phyloP scores from a whole-genome alignment of 2,329 filamentous ascomycete species.

The Biscogniauxia mediterranea region DNA sequence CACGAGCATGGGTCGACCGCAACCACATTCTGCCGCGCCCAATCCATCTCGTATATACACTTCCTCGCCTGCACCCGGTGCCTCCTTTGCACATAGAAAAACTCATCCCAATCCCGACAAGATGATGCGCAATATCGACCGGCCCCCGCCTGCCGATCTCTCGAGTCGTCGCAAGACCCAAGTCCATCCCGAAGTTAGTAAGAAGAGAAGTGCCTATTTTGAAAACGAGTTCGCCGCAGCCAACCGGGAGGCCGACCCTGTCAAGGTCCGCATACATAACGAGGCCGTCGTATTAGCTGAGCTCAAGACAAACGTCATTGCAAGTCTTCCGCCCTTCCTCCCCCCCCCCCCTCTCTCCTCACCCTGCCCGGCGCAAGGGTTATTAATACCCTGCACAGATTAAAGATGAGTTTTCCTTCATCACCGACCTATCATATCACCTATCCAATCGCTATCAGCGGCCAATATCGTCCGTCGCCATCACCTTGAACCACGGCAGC shows the following conservation, averaged over 20 bases:
- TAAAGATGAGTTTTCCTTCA: conserved; percentile 71
- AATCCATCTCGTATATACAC: conserved; percentile 6
- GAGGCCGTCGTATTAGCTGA: conserved; percentile 63
- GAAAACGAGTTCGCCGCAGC: conserved; percentile 43
- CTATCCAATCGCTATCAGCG: conserved; percentile 75
- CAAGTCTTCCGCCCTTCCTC: conserved; percentile 36
- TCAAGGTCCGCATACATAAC: conserved; percentile 47
- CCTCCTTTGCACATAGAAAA: conserved; percentile 36
- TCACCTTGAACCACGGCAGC: conserved; percentile 72
- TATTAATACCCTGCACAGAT: conserved; percentile 47
- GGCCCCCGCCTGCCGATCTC: conserved; percentile 39
- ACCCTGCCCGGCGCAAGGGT: background rate
- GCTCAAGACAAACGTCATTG: conserved; percentile 62
- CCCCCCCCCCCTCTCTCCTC: too few relatives aligned
- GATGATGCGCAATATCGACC: conserved; percentile 39
- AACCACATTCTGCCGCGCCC: conserved; percentile 13
- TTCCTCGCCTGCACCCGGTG: conserved; percentile 10
- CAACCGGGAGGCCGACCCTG: conserved; percentile 32
- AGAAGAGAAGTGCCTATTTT: conserved; percentile 44
- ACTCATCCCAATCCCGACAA: conserved; percentile 27
- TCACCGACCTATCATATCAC: conserved; percentile 70
- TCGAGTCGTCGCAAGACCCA: conserved; percentile 32
- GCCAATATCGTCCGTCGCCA: conserved; percentile 69
- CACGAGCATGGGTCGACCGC: conserved; percentile 19
- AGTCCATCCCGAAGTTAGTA: conserved; percentile 33